Evolutionary conservation across 177 flowering plant genomes (phyloP).

Genomic region (Tripterygium wilfordii): DNA sequence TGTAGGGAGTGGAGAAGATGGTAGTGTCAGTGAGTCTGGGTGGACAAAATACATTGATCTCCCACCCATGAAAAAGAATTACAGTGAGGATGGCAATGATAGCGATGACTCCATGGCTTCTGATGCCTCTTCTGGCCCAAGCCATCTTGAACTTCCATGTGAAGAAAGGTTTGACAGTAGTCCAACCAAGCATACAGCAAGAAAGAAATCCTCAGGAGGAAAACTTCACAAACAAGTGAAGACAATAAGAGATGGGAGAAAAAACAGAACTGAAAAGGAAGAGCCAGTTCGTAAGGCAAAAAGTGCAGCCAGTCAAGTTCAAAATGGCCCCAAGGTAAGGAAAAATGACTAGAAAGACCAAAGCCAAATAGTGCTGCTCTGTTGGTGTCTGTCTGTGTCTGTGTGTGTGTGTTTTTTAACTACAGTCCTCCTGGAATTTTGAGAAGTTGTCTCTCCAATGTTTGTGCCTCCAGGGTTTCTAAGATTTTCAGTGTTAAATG

Average conservation of each 20-base stretch:
- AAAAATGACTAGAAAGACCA: slow-evolving; percentile 9
- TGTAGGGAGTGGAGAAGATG: slow-evolving; percentile 20
- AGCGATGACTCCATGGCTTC: slow-evolving; percentile 40
- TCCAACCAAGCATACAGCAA: slow-evolving; percentile 2
- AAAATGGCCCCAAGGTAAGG: slow-evolving; percentile 23
- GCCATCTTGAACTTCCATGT: slow-evolving; percentile 9
- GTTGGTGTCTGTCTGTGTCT: too few species aligned
- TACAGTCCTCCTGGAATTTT: too few species aligned
- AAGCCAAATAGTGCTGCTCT: too few species aligned
- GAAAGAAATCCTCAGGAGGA: slow-evolving; percentile 8
- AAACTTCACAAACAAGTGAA: slow-evolving; percentile 14
- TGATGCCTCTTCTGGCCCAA: slow-evolving; percentile 47
- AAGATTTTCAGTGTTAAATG: too few species aligned
- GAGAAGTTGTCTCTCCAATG: too few species aligned
- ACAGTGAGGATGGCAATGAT: slow-evolving; percentile 2
- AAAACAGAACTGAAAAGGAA: slow-evolving; percentile 9
- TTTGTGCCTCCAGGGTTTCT: too few species aligned
- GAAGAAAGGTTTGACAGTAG: neutral
- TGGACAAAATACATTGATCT: slow-evolving; percentile 46
- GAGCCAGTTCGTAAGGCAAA: slow-evolving; percentile 7
- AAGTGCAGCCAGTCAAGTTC: slow-evolving; percentile 19
- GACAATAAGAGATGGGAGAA: slow-evolving; percentile 17
- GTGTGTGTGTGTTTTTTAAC: too few species aligned
- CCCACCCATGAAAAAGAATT: slow-evolving; percentile 5
- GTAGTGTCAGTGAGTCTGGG: slow-evolving; percentile 34